Conservation (phyloP, 1,284 basidiomycete species). For the Tetrapyrgos nigripes region DNA sequence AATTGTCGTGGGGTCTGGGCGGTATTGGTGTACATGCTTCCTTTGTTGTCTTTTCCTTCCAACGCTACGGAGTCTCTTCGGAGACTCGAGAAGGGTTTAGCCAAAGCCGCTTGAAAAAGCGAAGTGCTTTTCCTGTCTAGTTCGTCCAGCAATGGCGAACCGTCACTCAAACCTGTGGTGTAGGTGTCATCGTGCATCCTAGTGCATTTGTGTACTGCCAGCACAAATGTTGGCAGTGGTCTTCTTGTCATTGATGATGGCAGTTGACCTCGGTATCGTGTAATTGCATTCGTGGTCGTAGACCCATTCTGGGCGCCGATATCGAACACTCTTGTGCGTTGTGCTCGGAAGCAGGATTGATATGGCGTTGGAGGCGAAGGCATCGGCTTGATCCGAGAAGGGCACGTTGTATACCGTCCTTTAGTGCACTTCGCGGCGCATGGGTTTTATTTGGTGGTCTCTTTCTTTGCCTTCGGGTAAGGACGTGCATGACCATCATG, state of each 20-base stretch:
- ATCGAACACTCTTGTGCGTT: not conserved
- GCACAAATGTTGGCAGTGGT: too few species aligned
- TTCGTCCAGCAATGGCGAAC: too few species aligned
- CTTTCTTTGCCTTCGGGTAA: not conserved
- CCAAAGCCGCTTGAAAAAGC: too few species aligned
- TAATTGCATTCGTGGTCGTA: too few species aligned
- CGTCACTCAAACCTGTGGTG: too few species aligned
- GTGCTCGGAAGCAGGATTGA: constrained; percentile 8
- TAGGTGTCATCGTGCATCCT: too few species aligned
- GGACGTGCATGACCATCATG: too few species aligned
- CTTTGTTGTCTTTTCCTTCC: constrained; percentile 1
- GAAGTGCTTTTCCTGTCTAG: too few species aligned
- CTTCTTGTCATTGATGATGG: too few species aligned
- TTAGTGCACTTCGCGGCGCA: constrained; percentile 61
- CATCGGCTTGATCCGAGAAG: constrained; percentile 1
- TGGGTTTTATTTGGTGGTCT: constrained; percentile 21
- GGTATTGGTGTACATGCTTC: not conserved
- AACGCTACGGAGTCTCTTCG: not conserved
- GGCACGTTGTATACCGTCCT: constrained; percentile 44
- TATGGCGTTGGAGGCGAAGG: constrained; percentile 14
- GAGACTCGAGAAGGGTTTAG: not conserved
- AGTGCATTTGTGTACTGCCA: too few species aligned
- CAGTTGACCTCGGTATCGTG: too few species aligned
- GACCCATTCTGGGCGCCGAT: not conserved
- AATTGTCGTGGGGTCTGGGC: constrained; percentile 31